These are phyloP conservation scores for Salvia sclarea DNA, from an alignment of 305 asterid genomes.

Conservation along the genomic window DNA sequence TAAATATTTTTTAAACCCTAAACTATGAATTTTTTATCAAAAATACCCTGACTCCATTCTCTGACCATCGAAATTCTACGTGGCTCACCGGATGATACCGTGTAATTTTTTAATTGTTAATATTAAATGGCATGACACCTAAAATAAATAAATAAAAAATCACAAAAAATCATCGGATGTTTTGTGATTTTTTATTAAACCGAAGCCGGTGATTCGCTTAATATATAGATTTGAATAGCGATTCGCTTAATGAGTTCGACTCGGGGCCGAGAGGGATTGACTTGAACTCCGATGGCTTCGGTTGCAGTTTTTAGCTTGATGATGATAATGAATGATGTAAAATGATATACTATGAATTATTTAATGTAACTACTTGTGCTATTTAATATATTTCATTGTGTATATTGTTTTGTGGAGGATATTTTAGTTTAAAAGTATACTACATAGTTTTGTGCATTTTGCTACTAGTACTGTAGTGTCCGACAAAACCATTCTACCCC, in stretches of 20 bases:
- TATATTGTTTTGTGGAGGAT: constrained; percentile 37
- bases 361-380: constrained; percentile 15
- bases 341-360: constrained; percentile 22
- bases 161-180: too few species aligned
- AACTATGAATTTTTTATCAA: too few species aligned
- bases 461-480: not conserved
- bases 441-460: constrained; percentile 20
- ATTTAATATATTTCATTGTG: constrained; percentile 29
- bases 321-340: too few species aligned
- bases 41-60: too few species aligned
- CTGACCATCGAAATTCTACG: too few species aligned
- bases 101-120: too few species aligned
- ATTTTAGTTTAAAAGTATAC: constrained; percentile 26
- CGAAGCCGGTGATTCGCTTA: too few species aligned
- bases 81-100: too few species aligned
- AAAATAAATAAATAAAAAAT: too few species aligned
- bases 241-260: constrained; percentile 53
- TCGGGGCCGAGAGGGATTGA: constrained; percentile 50
- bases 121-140: too few species aligned
- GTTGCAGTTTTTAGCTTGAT: constrained; percentile 29
- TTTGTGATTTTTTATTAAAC: too few species aligned
- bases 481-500: not conserved
- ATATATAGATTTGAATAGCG: constrained; percentile 63
- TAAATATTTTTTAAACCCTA: too few species aligned
- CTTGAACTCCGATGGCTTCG: constrained; percentile 53